These are phyloP conservation scores for Candida suzukii DNA, from an alignment of 805 yeast genomes.

Conservation along the genomic window DNA sequence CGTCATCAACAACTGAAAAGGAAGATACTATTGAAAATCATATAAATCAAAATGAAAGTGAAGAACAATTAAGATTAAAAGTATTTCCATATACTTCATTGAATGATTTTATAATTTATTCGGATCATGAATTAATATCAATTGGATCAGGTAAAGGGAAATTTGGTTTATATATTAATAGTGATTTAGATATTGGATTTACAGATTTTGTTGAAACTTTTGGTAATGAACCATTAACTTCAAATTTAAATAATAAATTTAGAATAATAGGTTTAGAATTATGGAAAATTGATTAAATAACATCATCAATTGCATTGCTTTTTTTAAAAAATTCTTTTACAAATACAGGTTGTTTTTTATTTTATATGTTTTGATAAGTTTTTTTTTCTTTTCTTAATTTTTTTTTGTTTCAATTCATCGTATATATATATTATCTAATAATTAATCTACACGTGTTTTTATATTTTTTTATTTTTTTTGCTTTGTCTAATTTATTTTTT, in stretches of 20 bases:
- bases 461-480: too few species aligned
- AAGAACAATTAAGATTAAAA: constrained; percentile 43
- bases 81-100: constrained; percentile 86
- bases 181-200: constrained; percentile 67
- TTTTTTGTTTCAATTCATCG: not conserved
- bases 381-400: too few species aligned
- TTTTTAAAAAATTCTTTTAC: too few species aligned
- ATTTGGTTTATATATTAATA: constrained; percentile 86
- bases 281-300: constrained; percentile 58
- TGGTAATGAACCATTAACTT: constrained; percentile 76
- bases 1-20: not conserved
- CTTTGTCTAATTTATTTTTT: not conserved
- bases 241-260: constrained; percentile 46
- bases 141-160: constrained; percentile 92
- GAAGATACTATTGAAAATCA: constrained; percentile 2
- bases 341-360: not conserved
- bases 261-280: constrained; percentile 72
- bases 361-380: not conserved
- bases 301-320: not conserved
- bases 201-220: constrained; percentile 75
- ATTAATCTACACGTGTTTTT: too few species aligned
- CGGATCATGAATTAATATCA: constrained; percentile 69
- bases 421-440: too few species aligned
- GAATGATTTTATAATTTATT: constrained; percentile 79
- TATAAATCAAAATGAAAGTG: constrained; percentile 5